Base-by-base conservation (phyloP, 225 moss, liverwort and hornwort species). In the Sphagnum contortum region DNA sequence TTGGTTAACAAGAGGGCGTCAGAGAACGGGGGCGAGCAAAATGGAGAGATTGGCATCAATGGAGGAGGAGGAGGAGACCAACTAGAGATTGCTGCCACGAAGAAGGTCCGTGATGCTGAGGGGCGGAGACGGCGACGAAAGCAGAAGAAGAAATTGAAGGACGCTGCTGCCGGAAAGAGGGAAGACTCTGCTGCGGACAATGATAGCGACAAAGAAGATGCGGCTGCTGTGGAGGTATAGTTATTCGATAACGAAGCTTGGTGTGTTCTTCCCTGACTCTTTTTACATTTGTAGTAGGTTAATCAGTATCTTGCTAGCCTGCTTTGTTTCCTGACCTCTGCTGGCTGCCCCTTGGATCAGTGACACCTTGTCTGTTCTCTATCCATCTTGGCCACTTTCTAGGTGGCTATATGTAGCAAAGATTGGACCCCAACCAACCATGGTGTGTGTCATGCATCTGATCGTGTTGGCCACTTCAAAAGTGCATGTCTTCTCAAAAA, bases 21-120 rank as follows among this genome's bases (percentile, higher is more conserved):
- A 44, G 49, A 57, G 45, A 79, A 74, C 48, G 77, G 77, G 57
- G 73, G 61, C 4, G 9, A 10, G 13, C 44, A 68, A 2, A 58
- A 57, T 61, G 86, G 75, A 46, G 12, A 29, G 59, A 75, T 68
- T 65, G 83, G 54, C 5, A 65, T 54, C 12, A 53, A 57, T 11
- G 60, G 6, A 3, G 63, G 64, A 12, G 68, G 74, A 44, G 78
- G 73, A 68, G 75, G 68, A 29, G 29, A 29, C 29, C 29, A 29
- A 29, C 29, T 29, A n/a, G 74, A 72, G 9, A 60, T 56, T 65
- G 59, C 57, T 57, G 73, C 70, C 8, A 80, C 80, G 9, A 88
- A 89, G 56, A 91, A 84, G 72, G 86, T 83, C 1, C 85, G 86
- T 71, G 94, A 91, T 55, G 91, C 83, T 2, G 89, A 91, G 75